Evolutionary conservation across 2,329 filamentous ascomycete genomes (phyloP).

Genomic region (Lecanicillium sp.): DNA sequence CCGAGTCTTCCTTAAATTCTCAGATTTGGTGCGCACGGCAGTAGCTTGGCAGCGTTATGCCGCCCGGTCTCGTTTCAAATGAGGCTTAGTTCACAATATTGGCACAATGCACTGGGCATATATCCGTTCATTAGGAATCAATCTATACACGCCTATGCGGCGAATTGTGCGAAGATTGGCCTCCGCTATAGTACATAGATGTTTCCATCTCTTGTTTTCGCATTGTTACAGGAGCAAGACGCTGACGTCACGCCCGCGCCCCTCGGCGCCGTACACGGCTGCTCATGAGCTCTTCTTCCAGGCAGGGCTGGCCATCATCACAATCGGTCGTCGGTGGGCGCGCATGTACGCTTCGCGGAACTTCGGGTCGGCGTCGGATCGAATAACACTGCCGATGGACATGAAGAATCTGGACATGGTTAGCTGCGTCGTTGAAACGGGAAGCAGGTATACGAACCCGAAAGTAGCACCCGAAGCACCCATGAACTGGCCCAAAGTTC

Average conservation of each 20-base stretch:
- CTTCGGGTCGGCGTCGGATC: constrained; percentile 78
- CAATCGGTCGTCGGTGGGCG: constrained; percentile 67
- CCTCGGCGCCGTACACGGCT: background rate
- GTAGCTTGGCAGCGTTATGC: no score
- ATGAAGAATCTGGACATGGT: constrained; percentile 72
- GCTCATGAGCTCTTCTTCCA: constrained; percentile 26
- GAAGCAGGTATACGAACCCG: constrained; percentile 52
- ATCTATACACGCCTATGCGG: constrained; percentile 6
- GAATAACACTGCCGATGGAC: constrained; percentile 95
- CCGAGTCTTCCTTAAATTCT: no score
- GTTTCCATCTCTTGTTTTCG: constrained; percentile 7
- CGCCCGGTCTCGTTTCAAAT: no score
- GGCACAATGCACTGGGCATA: background rate
- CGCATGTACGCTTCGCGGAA: constrained; percentile 69
- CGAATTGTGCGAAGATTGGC: constrained; percentile 4
- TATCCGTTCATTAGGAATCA: constrained; percentile 1
- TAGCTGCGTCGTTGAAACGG: background rate
- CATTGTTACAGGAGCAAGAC: constrained; percentile 44
- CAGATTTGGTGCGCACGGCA: no score
- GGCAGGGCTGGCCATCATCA: constrained; percentile 39
- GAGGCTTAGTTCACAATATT: background rate
- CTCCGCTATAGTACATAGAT: constrained; percentile 19
- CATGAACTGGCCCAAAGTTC: constrained; percentile 96
- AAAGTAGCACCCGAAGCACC: constrained; percentile 90
- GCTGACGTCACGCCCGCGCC: background rate